Evolutionary conservation across 345 rosid species (phyloP).

Genomic region (thale cress (Arabidopsis thaliana)): TAIR10.1 NC_003076.8:6111001-6111500

Average conservation of each 20-base stretch:
- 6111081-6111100: slow-evolving; percentile 42
- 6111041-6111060: neutral
- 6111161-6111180: slow-evolving; percentile 79
- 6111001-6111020: neutral
- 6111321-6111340: slow-evolving; percentile 65
- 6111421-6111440: slow-evolving; percentile 70
- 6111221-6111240: slow-evolving; percentile 65
- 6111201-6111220: slow-evolving; percentile 87
- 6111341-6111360: slow-evolving; percentile 45
- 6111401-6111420: neutral
- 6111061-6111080: neutral
- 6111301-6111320: slow-evolving; percentile 62
- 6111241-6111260: slow-evolving; percentile 54
- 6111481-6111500: slow-evolving; percentile 79
- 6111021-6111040: neutral
- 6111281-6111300: slow-evolving; percentile 66
- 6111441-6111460: slow-evolving; percentile 85
- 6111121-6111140: slow-evolving; percentile 63
- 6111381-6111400: neutral
- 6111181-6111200: slow-evolving; percentile 81
- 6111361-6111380: neutral
- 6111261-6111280: slow-evolving; percentile 54
- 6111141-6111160: slow-evolving; percentile 65
- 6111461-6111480: slow-evolving; percentile 97
- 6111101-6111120: slow-evolving; percentile 58